phyloP scores from a whole-genome alignment of 1,284 basidiomycete species.

The Caloboletus firmus region DNA sequence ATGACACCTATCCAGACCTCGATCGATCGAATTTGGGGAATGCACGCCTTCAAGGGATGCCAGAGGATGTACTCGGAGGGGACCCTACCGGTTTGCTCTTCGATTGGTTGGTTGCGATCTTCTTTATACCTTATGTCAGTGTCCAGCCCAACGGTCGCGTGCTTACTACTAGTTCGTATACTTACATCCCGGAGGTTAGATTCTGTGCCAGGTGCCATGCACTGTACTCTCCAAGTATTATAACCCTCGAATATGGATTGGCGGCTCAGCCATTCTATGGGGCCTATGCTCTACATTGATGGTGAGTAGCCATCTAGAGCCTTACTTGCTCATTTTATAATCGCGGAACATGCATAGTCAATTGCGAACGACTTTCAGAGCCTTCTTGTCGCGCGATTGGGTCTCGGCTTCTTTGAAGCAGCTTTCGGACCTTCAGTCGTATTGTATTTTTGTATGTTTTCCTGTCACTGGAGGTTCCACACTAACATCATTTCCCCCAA shows the following conservation, averaged over 20 bases:
- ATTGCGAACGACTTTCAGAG: constrained; percentile 56
- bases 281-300: constrained; percentile 67
- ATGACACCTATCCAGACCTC: constrained; percentile 47
- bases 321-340: neutral
- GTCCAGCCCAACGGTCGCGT: neutral
- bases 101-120: constrained; percentile 73
- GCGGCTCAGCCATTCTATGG: constrained; percentile 66
- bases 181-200: constrained; percentile 41
- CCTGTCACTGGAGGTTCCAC: neutral
- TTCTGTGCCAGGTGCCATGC: constrained; percentile 69
- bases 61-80: constrained; percentile 60
- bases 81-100: constrained; percentile 66
- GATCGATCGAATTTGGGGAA: constrained; percentile 77
- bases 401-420: constrained; percentile 70
- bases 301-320: constrained; percentile 40
- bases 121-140: constrained; percentile 74
- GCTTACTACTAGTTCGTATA: neutral
- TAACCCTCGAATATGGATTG: constrained; percentile 66
- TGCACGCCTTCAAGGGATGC: constrained; percentile 69
- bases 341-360: constrained; percentile 42
- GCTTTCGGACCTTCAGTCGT: constrained; percentile 49
- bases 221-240: constrained; percentile 66
- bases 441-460: constrained; percentile 64
- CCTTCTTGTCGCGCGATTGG: constrained; percentile 58
- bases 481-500: constrained; percentile 27